These are phyloP conservation scores for Neurospora intermedia DNA, from an alignment of 495 filamentous ascomycete species.

Conservation along the genomic window DNA sequence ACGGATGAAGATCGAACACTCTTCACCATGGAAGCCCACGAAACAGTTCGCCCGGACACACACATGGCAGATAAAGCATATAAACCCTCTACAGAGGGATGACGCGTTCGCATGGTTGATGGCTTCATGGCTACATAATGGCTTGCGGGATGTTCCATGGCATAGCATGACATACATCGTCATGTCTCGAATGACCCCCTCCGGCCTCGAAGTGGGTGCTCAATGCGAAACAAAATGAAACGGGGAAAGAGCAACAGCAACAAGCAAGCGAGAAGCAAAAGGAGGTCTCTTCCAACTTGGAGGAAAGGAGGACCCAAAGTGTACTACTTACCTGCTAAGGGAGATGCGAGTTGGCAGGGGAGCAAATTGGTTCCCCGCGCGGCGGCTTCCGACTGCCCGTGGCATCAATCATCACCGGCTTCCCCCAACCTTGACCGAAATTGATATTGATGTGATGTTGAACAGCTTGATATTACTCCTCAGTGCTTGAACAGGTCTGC, in stretches of 20 bases:
- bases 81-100: not conserved
- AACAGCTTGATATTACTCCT: not conserved
- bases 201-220: no score
- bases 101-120: not conserved
- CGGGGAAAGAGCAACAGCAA: not conserved
- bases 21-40: not conserved
- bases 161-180: not conserved
- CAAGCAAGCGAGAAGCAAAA: not conserved
- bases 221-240: not conserved
- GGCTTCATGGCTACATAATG: not conserved
- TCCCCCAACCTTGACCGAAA: not conserved
- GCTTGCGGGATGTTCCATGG: not conserved
- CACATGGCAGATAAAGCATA: not conserved
- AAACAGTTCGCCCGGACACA: not conserved
- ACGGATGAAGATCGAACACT: not conserved
- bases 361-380: no score
- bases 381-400: no score
- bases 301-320: not conserved
- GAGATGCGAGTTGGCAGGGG: no score
- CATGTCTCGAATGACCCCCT: no score
- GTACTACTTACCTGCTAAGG: no score
- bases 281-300: not conserved
- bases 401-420: not conserved
- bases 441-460: not conserved
- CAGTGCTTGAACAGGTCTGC: no score